Evolutionary conservation across 2,329 filamentous ascomycete genomes (phyloP), one percentile per base, ranked within the genome.

Genomic region (Ophiocordyceps camponoti-rufipedis): DNA sequence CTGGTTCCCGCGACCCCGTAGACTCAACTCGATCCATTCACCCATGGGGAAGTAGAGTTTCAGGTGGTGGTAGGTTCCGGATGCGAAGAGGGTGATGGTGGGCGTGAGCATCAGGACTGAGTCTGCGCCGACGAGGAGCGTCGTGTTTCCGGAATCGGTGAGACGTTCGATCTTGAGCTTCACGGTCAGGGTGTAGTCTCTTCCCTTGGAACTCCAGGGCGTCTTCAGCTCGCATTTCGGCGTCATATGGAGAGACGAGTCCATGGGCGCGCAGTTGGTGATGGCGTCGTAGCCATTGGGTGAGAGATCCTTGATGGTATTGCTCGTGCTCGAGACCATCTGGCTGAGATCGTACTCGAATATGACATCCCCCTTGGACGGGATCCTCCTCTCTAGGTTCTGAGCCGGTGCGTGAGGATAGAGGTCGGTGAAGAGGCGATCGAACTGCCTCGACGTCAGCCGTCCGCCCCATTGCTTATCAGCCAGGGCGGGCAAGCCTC

Each of bases 141-240:
- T 64, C 0, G 62, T 63, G 35, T 65, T 64, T 2, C 52, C 56
- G 1, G 52, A 45, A 14, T 56, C 54, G 0, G 50, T 52, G 1
- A 64, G 56, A 1, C 58, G 51, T 16, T 55, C 49, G n/a, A 42
- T 12, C 13, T 38, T 43, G 9, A 46, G 44, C 28, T 9, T 19
- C 10, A 77, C 61, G 0, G 66, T 61, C 1, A 78, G 61, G 0
- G 68, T 73, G 55, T 78, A 77, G 51, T 75, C 62, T 47, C 71
- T 63, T 3, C 74, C 74, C 54, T 77, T 78, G 42, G 68, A 70
- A 0, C 55, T 55, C 8, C 73, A 54, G 0, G 69, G 70, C 1
- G 71, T 74, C 1, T 47, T 55, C 2, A 74, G 47, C 3, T 56
- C 56, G 52, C 71, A 75, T 1, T 54, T 48, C 0, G 56, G 48